Evolutionary conservation across 192 early-diverging fungal genomes (phyloP), one percentile per base, ranked within the genome.

Genomic region (Coemansia sp.): DNA sequence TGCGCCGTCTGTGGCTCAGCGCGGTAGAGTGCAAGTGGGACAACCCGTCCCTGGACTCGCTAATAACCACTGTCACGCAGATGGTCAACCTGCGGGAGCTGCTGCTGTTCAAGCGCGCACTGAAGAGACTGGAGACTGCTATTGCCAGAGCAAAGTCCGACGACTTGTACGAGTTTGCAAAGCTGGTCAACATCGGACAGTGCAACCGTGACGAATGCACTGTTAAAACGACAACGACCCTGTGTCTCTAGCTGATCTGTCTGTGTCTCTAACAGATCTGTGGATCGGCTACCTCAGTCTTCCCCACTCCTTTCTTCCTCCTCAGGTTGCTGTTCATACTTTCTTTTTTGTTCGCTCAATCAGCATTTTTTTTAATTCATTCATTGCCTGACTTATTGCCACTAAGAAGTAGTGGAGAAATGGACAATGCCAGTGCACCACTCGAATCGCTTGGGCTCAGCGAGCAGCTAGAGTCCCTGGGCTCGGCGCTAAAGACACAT

Each of bases 401-500:
- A n/a, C n/a, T 43, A n/a, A 47, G 27, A 27, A 4, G 54, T 16
- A 3, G 54, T 31, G 27, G 54, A 31, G 24, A 57, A 60, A 60
- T 60, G 57, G 57, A 60, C 31, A 18, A 31, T 36, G 57, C 57
- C 31, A 59, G 10, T 29, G 31, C 16, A 36, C 31, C 57, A 33
- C 57, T 60, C 13, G 57, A 60, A 33, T 60, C 31, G 16, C 22
- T 74, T n/a, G 20, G 41, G 31, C 38, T 79, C 43, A 10, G 33
- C 40, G 67, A 73, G 59, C 52, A 61, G 34, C 33, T 78, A 47
- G 80, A 75, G 65, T 44, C 68, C 5, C 63, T 84, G 16, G 77
- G 71, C 5, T 79, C 81, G 8, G 51, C 57, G n/a, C 71, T 84
- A 27, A 78, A 78, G 68, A 79, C 81, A 36, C 77, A 84, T 10